Evolutionary conservation across 768 basidiomycete genomes (phyloP).

Genomic region (Filobasidium floriforme): DNA sequence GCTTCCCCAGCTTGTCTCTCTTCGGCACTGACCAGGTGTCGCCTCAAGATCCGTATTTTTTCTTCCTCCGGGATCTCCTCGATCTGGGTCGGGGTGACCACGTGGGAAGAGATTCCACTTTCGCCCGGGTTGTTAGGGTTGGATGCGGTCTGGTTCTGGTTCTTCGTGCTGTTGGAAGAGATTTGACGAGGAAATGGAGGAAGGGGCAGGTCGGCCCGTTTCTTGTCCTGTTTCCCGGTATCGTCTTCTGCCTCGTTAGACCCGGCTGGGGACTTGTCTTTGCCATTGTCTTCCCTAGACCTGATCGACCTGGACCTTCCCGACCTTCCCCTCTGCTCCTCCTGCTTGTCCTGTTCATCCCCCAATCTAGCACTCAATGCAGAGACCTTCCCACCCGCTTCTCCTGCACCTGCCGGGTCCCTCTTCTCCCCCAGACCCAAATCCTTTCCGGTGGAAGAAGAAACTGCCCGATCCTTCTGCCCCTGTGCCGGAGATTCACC

Average conservation of each 20-base stretch:
- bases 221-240: neutral
- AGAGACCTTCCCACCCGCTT: neutral
- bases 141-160: neutral
- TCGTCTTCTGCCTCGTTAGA: neutral
- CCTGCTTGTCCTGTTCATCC: constrained; percentile 4
- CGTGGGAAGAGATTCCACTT: neutral
- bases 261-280: neutral
- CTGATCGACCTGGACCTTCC: neutral
- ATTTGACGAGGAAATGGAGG: neutral
- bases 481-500: neutral
- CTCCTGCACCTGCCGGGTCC: neutral
- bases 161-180: neutral
- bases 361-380: neutral
- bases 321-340: neutral
- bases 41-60: constrained; percentile 69
- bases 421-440: constrained; percentile 12
- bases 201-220: neutral
- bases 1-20: constrained; percentile 50
- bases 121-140: neutral
- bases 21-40: constrained; percentile 70
- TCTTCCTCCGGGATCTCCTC: constrained; percentile 62
- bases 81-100: constrained; percentile 24
- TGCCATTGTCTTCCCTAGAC: neutral
- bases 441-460: neutral
- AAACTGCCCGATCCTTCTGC: neutral